A percentile compares a stretch with the other conserved stretches of the same genome.
phyloP scores from a whole-genome alignment of 257 asterid genomes.

The Thymus quinquecostatus region DNA sequence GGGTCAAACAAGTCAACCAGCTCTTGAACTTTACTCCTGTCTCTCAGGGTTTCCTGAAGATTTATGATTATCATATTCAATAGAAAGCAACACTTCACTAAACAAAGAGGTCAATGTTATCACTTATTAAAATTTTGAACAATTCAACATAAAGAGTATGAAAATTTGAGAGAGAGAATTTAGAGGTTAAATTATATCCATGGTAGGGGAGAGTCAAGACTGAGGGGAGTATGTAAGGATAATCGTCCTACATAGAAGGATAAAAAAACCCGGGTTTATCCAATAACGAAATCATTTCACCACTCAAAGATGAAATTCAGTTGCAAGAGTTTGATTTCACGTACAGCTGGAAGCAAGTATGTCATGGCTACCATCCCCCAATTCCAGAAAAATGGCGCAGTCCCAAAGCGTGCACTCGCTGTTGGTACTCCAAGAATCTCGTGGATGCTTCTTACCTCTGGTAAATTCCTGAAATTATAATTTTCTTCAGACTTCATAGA shows the following conservation, averaged over 20 bases:
- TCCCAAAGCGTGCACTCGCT: slow-evolving; percentile 98
- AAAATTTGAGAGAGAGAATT: not conserved
- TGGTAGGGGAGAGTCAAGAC: not conserved
- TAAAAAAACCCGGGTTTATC: not conserved
- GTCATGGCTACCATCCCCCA: slow-evolving; percentile 97
- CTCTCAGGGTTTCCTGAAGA: slow-evolving; percentile 78
- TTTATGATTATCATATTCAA: slow-evolving; percentile 23
- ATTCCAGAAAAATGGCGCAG: slow-evolving; percentile 96
- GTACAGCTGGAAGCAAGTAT: slow-evolving; percentile 74
- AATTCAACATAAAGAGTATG: not conserved
- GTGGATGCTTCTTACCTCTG: slow-evolving; percentile 84
- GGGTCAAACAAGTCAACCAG: slow-evolving; percentile 82
- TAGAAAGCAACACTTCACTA: not conserved
- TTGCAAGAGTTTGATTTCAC: slow-evolving; percentile 35
- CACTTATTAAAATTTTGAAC: slow-evolving; percentile 4
- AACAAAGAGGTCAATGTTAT: slow-evolving; percentile 5
- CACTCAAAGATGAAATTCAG: slow-evolving; percentile 7
- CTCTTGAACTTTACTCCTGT: slow-evolving; percentile 76
- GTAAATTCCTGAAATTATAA: slow-evolving; percentile 69
- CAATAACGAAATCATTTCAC: slow-evolving; percentile 16
- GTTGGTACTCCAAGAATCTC: slow-evolving; percentile 81
- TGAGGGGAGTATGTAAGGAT: not conserved
- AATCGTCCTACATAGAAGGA: not conserved
- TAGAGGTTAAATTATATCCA: not conserved
- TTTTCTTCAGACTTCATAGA: not conserved